Percentiles rank a stretch among this genome's conserved stretches.
These are phyloP conservation scores for Lactarius evosmus DNA, from an alignment of 768 basidiomycete species.

Conservation along the genomic window DNA sequence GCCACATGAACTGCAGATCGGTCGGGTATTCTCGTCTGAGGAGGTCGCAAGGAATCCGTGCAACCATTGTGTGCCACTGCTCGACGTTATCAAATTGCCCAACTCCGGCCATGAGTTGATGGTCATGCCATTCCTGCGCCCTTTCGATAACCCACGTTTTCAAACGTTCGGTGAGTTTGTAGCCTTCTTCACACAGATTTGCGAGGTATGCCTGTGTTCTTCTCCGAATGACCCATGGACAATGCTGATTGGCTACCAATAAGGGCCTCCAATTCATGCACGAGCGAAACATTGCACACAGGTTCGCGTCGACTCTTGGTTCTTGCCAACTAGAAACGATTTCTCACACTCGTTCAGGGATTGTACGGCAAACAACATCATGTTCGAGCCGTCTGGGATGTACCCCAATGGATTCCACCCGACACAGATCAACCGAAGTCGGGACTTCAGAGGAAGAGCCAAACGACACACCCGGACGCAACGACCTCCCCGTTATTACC, in stretches of 20 bases:
- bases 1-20: conserved; percentile 18
- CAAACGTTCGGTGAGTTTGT: conserved; percentile 31
- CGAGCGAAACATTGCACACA: conserved; percentile 28
- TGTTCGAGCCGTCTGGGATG: conserved; percentile 21
- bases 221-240: neutral
- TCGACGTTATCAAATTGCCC: conserved; percentile 28
- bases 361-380: conserved; percentile 20
- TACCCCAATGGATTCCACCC: conserved; percentile 23
- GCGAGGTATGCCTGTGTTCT: conserved; percentile 26
- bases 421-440: neutral
- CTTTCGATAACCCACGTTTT: conserved; percentile 30
- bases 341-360: conserved; percentile 6
- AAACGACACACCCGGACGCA: conserved; percentile 31
- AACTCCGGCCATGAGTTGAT: conserved; percentile 14
- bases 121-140: conserved; percentile 30
- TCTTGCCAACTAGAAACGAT: neutral
- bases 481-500: conserved; percentile 31
- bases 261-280: conserved; percentile 32
- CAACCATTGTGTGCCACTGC: conserved; percentile 30
- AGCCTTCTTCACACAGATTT: conserved; percentile 29
- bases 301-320: conserved; percentile 10
- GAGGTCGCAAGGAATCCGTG: conserved; percentile 22
- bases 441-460: conserved; percentile 15
- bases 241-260: neutral
- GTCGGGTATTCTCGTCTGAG: conserved; percentile 15